phyloP scores from a whole-genome alignment of 768 basidiomycete species.

The Dendrothele bispora region DNA sequence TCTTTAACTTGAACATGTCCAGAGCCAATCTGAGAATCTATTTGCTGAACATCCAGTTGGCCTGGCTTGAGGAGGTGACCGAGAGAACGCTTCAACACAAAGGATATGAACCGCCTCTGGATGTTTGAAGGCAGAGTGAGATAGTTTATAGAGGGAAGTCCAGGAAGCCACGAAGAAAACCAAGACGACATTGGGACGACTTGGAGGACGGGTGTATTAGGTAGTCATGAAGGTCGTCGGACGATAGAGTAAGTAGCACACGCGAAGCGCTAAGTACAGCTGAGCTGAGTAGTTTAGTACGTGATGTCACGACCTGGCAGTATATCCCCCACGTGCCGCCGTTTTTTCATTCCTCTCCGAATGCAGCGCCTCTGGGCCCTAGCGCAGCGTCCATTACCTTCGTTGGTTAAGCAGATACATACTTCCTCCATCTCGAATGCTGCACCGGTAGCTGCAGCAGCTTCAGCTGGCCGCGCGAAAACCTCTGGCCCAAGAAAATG shows the following conservation, averaged over 20 bases:
- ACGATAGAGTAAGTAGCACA: too few relatives aligned
- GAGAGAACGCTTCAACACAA: slow-evolving; percentile 77
- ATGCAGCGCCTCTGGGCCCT: too few relatives aligned
- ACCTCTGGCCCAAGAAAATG: slow-evolving; percentile 56
- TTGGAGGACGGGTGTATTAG: not conserved
- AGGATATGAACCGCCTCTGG: slow-evolving; percentile 88
- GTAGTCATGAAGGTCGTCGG: not conserved
- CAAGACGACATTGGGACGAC: slow-evolving; percentile 44
- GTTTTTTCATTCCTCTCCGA: too few relatives aligned
- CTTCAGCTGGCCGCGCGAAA: slow-evolving; percentile 8
- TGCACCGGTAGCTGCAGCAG: not conserved
- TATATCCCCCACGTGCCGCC: too few relatives aligned
- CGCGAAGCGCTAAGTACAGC: too few relatives aligned
- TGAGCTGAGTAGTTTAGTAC: too few relatives aligned
- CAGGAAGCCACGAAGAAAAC: slow-evolving; percentile 61
- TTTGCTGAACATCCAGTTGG: slow-evolving; percentile 81
- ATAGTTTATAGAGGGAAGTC: slow-evolving; percentile 67
- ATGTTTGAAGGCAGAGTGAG: slow-evolving; percentile 64
- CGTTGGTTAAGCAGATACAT: too few relatives aligned
- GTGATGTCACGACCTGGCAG: too few relatives aligned
- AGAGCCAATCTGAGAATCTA: slow-evolving; percentile 91
- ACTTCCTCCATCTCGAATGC: not conserved
- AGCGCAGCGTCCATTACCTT: too few relatives aligned
- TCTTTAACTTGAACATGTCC: slow-evolving; percentile 87
- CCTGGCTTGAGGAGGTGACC: slow-evolving; percentile 89